Evolutionary conservation across 768 basidiomycete genomes (phyloP).

Genomic region (Tephrocybe sp.): DNA sequence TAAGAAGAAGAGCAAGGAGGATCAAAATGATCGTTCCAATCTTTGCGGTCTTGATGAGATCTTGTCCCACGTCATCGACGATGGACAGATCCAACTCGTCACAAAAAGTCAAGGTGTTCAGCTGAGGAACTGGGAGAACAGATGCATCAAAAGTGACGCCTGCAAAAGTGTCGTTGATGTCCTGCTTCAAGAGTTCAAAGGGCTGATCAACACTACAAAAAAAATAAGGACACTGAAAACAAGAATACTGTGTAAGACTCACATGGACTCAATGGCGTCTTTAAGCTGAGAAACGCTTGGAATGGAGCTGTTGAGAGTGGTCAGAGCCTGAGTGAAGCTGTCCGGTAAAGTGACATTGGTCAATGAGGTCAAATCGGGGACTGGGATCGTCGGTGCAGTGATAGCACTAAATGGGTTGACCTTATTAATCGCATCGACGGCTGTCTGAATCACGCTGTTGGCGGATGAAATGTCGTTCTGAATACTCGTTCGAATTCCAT

Average conservation of each 20-base stretch:
- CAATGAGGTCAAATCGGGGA: slow-evolving; percentile 74
- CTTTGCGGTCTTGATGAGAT: slow-evolving; percentile 77
- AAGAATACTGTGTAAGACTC: slow-evolving; percentile 27
- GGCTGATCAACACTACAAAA: slow-evolving; percentile 71
- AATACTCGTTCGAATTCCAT: slow-evolving; percentile 64
- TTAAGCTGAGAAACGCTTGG: slow-evolving; percentile 80
- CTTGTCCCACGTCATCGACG: slow-evolving; percentile 81
- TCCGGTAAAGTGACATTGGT: slow-evolving; percentile 80
- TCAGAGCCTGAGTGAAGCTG: slow-evolving; percentile 70
- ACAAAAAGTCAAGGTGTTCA: slow-evolving; percentile 75
- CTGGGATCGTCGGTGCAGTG: slow-evolving; percentile 65
- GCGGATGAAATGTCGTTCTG: slow-evolving; percentile 67
- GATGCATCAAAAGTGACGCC: slow-evolving; percentile 73
- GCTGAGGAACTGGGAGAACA: slow-evolving; percentile 73
- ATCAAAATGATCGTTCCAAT: slow-evolving; percentile 79
- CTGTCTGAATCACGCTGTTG: slow-evolving; percentile 65
- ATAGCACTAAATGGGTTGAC: slow-evolving; percentile 74
- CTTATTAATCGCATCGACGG: slow-evolving; percentile 71
- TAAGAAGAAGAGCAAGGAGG: slow-evolving; percentile 67
- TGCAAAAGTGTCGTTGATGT: slow-evolving; percentile 85
- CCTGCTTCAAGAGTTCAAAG: slow-evolving; percentile 83
- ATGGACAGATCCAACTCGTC: slow-evolving; percentile 75
- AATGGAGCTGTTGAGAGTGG: slow-evolving; percentile 76
- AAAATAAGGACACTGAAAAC: slow-evolving; percentile 1
- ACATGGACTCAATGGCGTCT: slow-evolving; percentile 66